Conservation (phyloP, 2,329 filamentous ascomycete genomes). For the Hysterium pulicare region DNA sequence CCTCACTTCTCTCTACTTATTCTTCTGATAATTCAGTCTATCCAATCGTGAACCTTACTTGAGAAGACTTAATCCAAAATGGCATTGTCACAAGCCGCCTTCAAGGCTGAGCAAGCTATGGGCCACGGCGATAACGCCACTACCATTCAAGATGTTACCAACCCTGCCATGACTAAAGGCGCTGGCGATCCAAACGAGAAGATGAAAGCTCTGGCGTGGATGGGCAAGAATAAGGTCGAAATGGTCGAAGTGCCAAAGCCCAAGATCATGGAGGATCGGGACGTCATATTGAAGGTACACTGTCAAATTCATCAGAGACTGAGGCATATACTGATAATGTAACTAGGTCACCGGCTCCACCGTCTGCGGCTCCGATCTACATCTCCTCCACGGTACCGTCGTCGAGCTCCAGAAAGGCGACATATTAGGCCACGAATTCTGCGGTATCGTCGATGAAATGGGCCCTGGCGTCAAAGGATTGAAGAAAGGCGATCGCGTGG, state of each 20-base stretch:
- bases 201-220: constrained; percentile 82
- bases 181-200: constrained; percentile 52
- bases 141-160: constrained; percentile 66
- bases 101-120: constrained; percentile 61
- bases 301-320: no score
- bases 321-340: no score
- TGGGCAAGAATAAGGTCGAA: constrained; percentile 74
- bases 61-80: constrained; percentile 37
- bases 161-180: constrained; percentile 47
- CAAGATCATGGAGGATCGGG: constrained; percentile 66
- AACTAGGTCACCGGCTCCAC: constrained; percentile 60
- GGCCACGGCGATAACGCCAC: constrained; percentile 65
- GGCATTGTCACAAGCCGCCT: constrained; percentile 65
- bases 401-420: constrained; percentile 52
- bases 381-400: constrained; percentile 50
- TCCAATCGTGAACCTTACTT: no score
- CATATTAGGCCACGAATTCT: constrained; percentile 53
- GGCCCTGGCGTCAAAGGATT: constrained; percentile 43
- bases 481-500: constrained; percentile 59
- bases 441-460: constrained; percentile 48
- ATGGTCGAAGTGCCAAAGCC: constrained; percentile 68
- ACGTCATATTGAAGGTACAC: constrained; percentile 67
- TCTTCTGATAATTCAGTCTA: no score
- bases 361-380: constrained; percentile 60
- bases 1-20: no score